Base-by-base conservation (phyloP, 2,329 filamentous ascomycete species). In the Colletotrichum plurivorum region DNA sequence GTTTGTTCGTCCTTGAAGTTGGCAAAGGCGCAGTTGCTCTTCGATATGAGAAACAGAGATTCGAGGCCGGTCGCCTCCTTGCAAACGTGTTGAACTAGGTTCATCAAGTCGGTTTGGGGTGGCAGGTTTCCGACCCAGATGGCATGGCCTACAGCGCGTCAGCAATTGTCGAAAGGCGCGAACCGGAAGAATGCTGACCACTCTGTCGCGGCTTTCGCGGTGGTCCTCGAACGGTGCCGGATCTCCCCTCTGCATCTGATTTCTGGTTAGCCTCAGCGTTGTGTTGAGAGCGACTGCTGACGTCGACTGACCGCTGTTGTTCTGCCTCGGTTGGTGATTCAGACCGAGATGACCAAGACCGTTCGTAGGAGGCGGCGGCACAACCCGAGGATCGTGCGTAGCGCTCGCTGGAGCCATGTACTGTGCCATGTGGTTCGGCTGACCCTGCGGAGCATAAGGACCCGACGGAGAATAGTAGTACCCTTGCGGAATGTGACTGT, bases 91-190 rank as follows among this genome's bases (percentile, higher is more conserved):
- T 96, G 90, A 60, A 98, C 97, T n/a, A 98, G 83, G 67, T 89
- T 92, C 80, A 94, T 90, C 13, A 98, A 86, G 48, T 91, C 91
- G 0, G 94, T 93, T 56, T 94, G 92, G 0, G 94, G 93, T 4
- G 95, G 95, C 0, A 98, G 84, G 77, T 98, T 98, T 48, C 96
- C 96, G 31, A 98, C 94, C 95, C 96, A 98, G 20, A 98, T 90
- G 0, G 95, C 95, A 78, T 97, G 93, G 1, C 95, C 95, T 84
- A 86, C 60, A 41, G 6, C 8, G 60, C n/a, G 58, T 77, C 59
- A 74, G 68, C 53, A 36, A 51, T 8, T 51, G 31, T 8, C 66
- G 63, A 71, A 64, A 70, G 27, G 53, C 53, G 52, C 59, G 66
- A 48, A 15, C 73, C 71, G 53, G 54, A 22, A 18, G 12, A 13